A percentile compares a stretch with the other conserved stretches of the same genome.
Evolutionary conservation across 1,284 basidiomycete species (phyloP).

Genomic region (Tausonia pullulans): DNA sequence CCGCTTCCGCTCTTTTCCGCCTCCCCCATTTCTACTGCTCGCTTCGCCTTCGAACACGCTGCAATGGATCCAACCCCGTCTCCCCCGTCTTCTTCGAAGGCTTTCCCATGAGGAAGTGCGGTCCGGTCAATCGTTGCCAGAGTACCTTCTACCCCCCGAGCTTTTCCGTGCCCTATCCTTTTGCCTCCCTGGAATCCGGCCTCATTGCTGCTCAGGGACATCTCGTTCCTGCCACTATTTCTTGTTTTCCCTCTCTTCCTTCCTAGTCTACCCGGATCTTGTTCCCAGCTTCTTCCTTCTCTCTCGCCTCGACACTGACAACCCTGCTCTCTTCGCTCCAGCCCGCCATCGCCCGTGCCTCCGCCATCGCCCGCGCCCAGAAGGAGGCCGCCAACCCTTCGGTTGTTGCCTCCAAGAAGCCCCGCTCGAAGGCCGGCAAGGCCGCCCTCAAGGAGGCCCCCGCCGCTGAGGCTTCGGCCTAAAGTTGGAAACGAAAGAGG

Average conservation of each 20-base stretch:
- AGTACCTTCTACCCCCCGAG: conserved; percentile 34
- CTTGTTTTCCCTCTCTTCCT: conserved; percentile 14
- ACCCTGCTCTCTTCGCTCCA: conserved; percentile 29
- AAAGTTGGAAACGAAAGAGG: background rate
- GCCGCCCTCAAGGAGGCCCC: conserved; percentile 65
- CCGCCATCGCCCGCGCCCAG: conserved; percentile 58
- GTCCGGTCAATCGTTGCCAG: conserved; percentile 44
- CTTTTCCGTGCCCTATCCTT: conserved; percentile 45
- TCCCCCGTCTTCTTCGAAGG: conserved; percentile 55
- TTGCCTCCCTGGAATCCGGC: conserved; percentile 58
- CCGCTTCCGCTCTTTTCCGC: conserved; percentile 16
- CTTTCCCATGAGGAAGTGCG: conserved; percentile 34
- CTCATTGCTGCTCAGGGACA: conserved; percentile 41
- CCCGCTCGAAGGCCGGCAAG: conserved; percentile 57
- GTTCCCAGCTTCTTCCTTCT: conserved; percentile 12
- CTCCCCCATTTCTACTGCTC: conserved; percentile 9
- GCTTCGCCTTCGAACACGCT: conserved; percentile 32
- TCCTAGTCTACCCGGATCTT: conserved; percentile 25
- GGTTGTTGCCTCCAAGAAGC: conserved; percentile 51
- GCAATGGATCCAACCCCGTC: conserved; percentile 48
- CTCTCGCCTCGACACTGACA: conserved; percentile 8
- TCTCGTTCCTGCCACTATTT: background rate
- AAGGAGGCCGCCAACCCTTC: conserved; percentile 55
- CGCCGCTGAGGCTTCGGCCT: conserved; percentile 50
- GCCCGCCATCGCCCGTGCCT: conserved; percentile 70